Conservation (phyloP, 176 grass and related monocot genomes). For the Calamus simplicifolius region DNA sequence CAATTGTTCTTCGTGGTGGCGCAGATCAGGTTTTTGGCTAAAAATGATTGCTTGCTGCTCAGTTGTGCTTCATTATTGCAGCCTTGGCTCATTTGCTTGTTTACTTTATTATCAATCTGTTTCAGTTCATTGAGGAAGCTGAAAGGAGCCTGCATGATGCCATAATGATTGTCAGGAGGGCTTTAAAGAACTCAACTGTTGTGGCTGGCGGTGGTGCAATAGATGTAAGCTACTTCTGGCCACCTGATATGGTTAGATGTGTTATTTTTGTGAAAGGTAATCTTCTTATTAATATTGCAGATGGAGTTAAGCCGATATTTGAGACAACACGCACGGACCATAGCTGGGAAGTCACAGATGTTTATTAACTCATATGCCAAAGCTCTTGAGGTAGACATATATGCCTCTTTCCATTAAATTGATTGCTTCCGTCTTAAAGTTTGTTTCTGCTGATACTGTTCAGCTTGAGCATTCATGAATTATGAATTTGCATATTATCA, state of each 20-base stretch:
- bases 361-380: slow-evolving; percentile 95
- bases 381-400: slow-evolving; percentile 73
- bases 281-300: slow-evolving; percentile 31
- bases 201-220: slow-evolving; percentile 89
- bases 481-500: too few species aligned
- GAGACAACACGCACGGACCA: slow-evolving; percentile 62
- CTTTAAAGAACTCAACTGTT: slow-evolving; percentile 89
- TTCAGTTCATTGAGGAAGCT: slow-evolving; percentile 96
- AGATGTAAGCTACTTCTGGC: slow-evolving; percentile 31
- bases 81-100: too few species aligned
- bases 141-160: slow-evolving; percentile 96
- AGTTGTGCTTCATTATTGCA: too few species aligned
- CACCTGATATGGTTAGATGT: background rate
- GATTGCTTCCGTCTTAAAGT: background rate
- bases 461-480: too few species aligned
- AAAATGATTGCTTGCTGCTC: background rate
- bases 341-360: slow-evolving; percentile 88
- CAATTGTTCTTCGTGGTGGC: slow-evolving; percentile 87
- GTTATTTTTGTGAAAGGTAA: background rate
- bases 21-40: slow-evolving; percentile 62
- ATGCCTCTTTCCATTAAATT: too few species aligned
- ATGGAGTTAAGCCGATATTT: slow-evolving; percentile 93
- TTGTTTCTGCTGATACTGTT: background rate
- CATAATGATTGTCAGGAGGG: slow-evolving; percentile 98
- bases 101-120: slow-evolving; percentile 17